These are phyloP conservation scores for Gracilaria caudata DNA, from an alignment of 23 red algal genomes.

Conservation along the genomic window DNA sequence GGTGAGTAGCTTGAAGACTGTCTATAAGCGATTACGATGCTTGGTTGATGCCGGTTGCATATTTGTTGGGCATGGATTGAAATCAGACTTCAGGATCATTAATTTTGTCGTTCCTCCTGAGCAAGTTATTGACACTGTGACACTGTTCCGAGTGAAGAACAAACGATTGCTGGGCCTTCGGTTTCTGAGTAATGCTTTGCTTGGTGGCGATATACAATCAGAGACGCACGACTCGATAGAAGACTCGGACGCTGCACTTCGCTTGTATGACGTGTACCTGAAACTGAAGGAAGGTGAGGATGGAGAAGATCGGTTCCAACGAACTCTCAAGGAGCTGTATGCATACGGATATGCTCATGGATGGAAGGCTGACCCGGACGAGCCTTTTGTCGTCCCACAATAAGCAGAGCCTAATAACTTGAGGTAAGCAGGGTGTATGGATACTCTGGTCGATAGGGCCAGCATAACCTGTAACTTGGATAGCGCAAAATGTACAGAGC, in stretches of 20 bases:
- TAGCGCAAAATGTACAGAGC: neutral
- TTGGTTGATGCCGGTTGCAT: slow-evolving; percentile 86
- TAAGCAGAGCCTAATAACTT: neutral
- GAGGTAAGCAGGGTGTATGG: neutral
- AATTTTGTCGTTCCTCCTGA: slow-evolving; percentile 86
- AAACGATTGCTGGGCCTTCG: slow-evolving; percentile 74
- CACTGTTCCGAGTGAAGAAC: slow-evolving; percentile 76
- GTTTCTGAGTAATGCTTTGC: slow-evolving; percentile 71
- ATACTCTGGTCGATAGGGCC: neutral
- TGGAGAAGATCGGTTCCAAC: slow-evolving; percentile 36
- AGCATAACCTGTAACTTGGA: neutral
- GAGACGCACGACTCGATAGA: slow-evolving; percentile 90
- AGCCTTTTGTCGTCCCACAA: slow-evolving; percentile 47
- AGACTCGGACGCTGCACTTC: slow-evolving; percentile 85
- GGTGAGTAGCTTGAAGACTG: slow-evolving; percentile 77
- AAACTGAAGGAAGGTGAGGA: slow-evolving; percentile 57
- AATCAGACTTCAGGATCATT: slow-evolving; percentile 89
- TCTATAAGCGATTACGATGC: slow-evolving; percentile 83
- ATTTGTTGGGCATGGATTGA: slow-evolving; percentile 94
- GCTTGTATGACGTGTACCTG: slow-evolving; percentile 78
- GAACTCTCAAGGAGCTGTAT: slow-evolving; percentile 70
- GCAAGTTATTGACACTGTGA: slow-evolving; percentile 92
- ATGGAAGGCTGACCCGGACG: slow-evolving; percentile 69
- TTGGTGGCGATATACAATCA: slow-evolving; percentile 69
- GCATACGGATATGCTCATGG: slow-evolving; percentile 69